These are phyloP conservation scores for Diaporthe sp. DNA, from an alignment of 2,329 filamentous ascomycete genomes.

Conservation along the genomic window DNA sequence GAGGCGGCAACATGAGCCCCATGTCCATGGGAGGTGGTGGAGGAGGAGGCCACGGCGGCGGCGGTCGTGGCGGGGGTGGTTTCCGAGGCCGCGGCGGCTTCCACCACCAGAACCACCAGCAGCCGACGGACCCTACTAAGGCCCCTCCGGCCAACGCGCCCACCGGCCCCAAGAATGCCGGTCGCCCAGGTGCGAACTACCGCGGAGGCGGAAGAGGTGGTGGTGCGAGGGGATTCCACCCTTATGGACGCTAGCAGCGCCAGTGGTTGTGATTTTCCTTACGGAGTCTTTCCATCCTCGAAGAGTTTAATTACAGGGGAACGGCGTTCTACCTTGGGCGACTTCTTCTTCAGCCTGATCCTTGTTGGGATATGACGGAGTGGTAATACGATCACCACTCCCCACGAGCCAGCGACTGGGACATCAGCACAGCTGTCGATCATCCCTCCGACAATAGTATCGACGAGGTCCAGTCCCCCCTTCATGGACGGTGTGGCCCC, in stretches of 20 bases:
- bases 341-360: not conserved
- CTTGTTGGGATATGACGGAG: not conserved
- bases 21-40: not conserved
- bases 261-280: not conserved
- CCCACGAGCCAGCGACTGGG: too few species aligned
- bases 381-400: not conserved
- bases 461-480: too few species aligned
- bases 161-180: constrained; percentile 95
- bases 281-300: constrained; percentile 11
- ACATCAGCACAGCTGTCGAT: not conserved
- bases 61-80: constrained; percentile 56
- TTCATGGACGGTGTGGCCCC: not conserved
- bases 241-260: constrained; percentile 64
- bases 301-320: not conserved
- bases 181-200: constrained; percentile 92
- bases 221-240: constrained; percentile 81
- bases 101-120: constrained; percentile 51
- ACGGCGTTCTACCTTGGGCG: constrained; percentile 2
- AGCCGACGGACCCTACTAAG: constrained; percentile 63
- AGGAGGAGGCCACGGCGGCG: constrained; percentile 48
- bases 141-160: constrained; percentile 85
- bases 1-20: constrained; percentile 48
- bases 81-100: constrained; percentile 51
- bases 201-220: constrained; percentile 87
- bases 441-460: not conserved